Percentiles rank a stretch among this genome's conserved stretches.
These are phyloP conservation scores for Metrosideros polymorpha DNA, from an alignment of 441 rosid species.

Conservation along the genomic window DNA sequence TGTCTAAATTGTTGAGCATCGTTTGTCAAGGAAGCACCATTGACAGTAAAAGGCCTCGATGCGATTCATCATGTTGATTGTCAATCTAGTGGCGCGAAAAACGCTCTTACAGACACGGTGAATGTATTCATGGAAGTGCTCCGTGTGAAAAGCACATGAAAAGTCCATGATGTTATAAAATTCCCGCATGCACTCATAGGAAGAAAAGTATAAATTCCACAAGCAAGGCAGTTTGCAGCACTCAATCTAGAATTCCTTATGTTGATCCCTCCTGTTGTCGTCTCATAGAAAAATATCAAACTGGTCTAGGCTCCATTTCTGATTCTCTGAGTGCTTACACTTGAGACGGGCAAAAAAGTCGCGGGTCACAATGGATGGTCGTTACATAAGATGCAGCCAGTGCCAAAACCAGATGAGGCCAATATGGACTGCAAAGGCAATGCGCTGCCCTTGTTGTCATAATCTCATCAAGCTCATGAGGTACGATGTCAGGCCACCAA, in stretches of 20 bases:
- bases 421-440: not conserved
- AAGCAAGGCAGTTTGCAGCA: not conserved
- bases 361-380: not conserved
- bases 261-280: not conserved
- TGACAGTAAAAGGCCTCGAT: not conserved
- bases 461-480: not conserved
- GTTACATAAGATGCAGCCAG: not conserved
- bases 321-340: not conserved
- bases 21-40: not conserved
- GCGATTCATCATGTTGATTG: not conserved
- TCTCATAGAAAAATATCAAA: not conserved
- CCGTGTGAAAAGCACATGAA: not conserved
- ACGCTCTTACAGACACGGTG: not conserved
- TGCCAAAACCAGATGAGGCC: constrained; percentile 4
- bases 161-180: not conserved
- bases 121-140: not conserved
- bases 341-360: not conserved
- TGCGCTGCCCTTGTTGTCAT: constrained; percentile 2
- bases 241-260: not conserved
- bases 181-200: not conserved
- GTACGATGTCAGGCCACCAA: not conserved
- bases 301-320: not conserved
- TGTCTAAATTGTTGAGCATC: not conserved
- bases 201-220: not conserved
- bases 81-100: not conserved